These are phyloP conservation scores for Nemania sp. DNA, from an alignment of 2,329 filamentous ascomycete genomes.

Conservation along the genomic window DNA sequence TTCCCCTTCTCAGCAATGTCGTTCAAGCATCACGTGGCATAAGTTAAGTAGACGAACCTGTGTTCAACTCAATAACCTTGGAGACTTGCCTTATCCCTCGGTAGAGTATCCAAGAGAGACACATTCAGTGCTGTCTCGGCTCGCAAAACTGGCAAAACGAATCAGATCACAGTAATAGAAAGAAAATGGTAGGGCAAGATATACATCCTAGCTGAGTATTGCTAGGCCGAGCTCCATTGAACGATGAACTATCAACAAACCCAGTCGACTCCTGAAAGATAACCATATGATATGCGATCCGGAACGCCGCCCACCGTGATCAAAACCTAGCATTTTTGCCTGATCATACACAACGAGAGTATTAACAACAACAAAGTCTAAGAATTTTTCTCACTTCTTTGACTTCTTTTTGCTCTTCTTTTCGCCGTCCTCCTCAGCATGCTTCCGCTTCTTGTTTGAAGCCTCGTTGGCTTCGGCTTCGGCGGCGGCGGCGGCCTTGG, in stretches of 20 bases:
- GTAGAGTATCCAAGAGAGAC: too few relatives aligned
- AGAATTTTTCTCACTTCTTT: slow-evolving; percentile 64
- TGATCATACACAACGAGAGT: slow-evolving; percentile 39
- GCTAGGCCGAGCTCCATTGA: slow-evolving; percentile 26
- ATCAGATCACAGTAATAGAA: too few relatives aligned
- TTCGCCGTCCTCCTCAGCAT: slow-evolving; percentile 65
- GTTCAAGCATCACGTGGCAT: not conserved
- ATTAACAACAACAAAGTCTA: slow-evolving; percentile 41
- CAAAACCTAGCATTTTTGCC: slow-evolving; percentile 33
- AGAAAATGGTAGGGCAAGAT: slow-evolving; percentile 10
- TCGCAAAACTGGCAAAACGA: too few relatives aligned
- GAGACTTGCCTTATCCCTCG: too few relatives aligned
- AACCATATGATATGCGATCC: slow-evolving; percentile 39
- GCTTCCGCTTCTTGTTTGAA: slow-evolving; percentile 71
- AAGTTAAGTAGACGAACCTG: too few relatives aligned
- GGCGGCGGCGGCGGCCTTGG: slow-evolving; percentile 57
- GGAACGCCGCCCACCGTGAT: slow-evolving; percentile 38
- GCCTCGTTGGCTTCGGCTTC: slow-evolving; percentile 48
- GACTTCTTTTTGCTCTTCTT: slow-evolving; percentile 65
- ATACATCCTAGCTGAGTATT: slow-evolving; percentile 8
- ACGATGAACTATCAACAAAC: slow-evolving; percentile 29
- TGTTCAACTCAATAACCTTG: too few relatives aligned
- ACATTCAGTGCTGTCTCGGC: too few relatives aligned
- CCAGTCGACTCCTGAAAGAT: slow-evolving; percentile 36
- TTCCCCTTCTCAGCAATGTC: not conserved